Base-by-base conservation (phyloP, 1,284 basidiomycete genomes). In the Sanghuangporus baumii region DNA sequence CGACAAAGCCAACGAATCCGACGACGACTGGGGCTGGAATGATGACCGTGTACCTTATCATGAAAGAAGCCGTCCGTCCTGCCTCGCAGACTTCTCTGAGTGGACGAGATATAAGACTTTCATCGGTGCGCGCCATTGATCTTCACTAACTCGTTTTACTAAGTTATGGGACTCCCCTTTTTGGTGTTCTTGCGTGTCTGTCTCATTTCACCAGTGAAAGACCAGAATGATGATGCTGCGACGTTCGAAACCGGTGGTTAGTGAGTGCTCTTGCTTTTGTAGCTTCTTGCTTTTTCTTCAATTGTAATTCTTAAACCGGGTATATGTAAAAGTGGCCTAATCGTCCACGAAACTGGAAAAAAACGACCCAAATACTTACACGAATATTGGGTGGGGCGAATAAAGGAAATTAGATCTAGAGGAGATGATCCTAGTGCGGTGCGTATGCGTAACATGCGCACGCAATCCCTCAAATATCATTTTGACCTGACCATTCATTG, bases 371-470 rank as follows among this genome's bases (percentile, higher is more conserved):
- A 60, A 18, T 40, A 43, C 23, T 8, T 47, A 3, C 59, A 60
- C 14, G 57, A 62, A 14, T 46, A 62, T 20, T 65, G 64, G 64
- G 57, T 65, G 6, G 64, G 64, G n/a, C 58, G 54, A 38, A 65
- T 65, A 18, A 37, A 37, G n/a, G 60, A 62, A 9, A 59, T 65
- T 1, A 55, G 64, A 5, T 59, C 60, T 18, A 36, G 46, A 26
- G 41, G 26, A 26, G 14, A 55, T 34, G 64, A 65, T 41, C 34
- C 36, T 18, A 36, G 60, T n/a, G 64, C 62, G 51, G 64, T 65
- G 7, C 31, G 48, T 46, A 16, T 14, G 3, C 51, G 14, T 50
- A 26, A 20, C 12, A 18, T 50, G 41, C 41, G 26, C 26, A 31
- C 3, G 26, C 26, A 31, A 31, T 31, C 26, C 26, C 26, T 31